A percentile compares a stretch with the other conserved stretches of the same genome.
Evolutionary conservation across 306 rosid species (phyloP).

Genomic region (Quercus dentata): DNA sequence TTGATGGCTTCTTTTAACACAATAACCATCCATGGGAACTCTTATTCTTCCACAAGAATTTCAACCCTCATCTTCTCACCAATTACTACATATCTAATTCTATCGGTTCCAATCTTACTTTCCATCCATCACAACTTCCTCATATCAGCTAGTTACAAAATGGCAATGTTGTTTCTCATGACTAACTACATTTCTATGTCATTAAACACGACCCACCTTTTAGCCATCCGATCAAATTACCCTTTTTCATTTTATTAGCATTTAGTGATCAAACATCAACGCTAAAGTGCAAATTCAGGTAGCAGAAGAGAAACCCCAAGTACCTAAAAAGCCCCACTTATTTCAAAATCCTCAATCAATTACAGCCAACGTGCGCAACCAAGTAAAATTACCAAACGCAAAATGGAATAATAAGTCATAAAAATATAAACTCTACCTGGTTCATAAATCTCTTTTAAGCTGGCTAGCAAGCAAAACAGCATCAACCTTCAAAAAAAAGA

Average conservation of each 20-base stretch:
- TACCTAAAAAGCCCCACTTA: not conserved
- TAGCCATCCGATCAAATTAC: not conserved
- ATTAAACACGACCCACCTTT: not conserved
- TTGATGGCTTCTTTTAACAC: not conserved
- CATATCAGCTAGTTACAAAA: not conserved
- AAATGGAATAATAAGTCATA: not conserved
- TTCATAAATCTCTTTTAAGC: conserved; percentile 58
- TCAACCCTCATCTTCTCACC: not conserved
- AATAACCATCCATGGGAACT: not conserved
- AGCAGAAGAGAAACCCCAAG: not conserved
- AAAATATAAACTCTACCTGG: conserved; percentile 49
- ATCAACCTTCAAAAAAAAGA: conserved; percentile 67
- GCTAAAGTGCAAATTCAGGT: not conserved
- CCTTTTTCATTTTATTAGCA: not conserved
- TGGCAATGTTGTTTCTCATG: not conserved
- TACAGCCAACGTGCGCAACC: not conserved
- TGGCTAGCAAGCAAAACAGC: conserved; percentile 70
- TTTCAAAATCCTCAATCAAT: not conserved
- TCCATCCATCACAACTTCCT: not conserved
- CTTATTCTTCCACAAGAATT: not conserved
- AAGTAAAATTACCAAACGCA: not conserved
- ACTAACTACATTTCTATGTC: not conserved
- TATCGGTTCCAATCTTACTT: not conserved
- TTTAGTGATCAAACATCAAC: not conserved
- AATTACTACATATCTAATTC: not conserved